phyloP scores from a whole-genome alignment of 2,329 filamentous ascomycete genomes.

The Dryadomyces quercivorus region DNA sequence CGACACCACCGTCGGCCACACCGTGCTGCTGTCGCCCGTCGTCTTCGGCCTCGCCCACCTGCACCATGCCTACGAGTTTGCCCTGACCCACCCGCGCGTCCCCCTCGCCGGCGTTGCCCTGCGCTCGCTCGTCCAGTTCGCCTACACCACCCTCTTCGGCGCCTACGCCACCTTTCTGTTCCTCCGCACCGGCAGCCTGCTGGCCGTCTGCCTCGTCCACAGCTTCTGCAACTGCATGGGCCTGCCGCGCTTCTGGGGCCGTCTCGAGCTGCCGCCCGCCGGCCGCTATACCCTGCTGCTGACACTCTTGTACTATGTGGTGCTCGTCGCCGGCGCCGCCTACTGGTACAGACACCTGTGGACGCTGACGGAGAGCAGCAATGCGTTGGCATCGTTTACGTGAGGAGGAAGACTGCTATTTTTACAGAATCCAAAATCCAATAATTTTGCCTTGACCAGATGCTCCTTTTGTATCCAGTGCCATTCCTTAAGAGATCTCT shows the following conservation, averaged over 20 bases:
- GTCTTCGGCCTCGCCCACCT: constrained; percentile 90
- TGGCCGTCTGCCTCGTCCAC: constrained; percentile 65
- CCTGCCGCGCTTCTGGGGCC: constrained; percentile 74
- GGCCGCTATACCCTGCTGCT: constrained; percentile 29
- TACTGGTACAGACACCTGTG: constrained; percentile 63
- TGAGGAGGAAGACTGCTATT: not conserved
- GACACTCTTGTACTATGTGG: constrained; percentile 67
- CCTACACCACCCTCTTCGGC: constrained; percentile 86
- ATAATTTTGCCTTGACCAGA: not conserved
- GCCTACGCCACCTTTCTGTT: constrained; percentile 87
- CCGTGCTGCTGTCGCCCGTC: constrained; percentile 72
- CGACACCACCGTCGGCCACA: constrained; percentile 39
- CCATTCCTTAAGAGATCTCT: not conserved
- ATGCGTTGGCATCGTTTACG: constrained; percentile 28
- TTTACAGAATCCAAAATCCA: not conserved
- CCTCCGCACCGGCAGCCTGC: constrained; percentile 70
- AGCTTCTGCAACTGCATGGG: constrained; percentile 90
- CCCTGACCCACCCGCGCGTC: constrained; percentile 63
- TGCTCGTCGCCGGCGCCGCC: constrained; percentile 60
- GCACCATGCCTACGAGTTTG: constrained; percentile 94
- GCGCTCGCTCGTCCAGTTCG: constrained; percentile 71
- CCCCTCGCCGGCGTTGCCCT: constrained; percentile 50
- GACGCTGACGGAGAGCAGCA: constrained; percentile 53
- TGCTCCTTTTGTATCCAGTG: not conserved
- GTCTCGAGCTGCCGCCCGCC: constrained; percentile 38